Conservation (phyloP, 768 basidiomycete species). For the Rhodocollybia butyracea region DNA sequence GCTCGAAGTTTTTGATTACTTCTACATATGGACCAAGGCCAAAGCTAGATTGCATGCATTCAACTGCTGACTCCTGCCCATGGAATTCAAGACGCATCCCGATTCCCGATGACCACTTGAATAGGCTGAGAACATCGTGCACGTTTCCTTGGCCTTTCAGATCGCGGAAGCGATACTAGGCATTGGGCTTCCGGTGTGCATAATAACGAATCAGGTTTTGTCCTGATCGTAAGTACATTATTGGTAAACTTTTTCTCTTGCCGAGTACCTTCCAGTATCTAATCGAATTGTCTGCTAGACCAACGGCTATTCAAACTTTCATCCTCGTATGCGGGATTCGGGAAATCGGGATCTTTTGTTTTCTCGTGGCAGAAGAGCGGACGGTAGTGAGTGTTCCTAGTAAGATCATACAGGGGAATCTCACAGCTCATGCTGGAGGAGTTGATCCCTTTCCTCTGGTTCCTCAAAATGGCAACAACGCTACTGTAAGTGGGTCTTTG, state of each 20-base stretch:
- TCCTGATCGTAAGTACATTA: constrained; percentile 19
- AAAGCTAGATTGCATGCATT: too few species aligned
- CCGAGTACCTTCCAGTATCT: not conserved
- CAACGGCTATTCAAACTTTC: constrained; percentile 21
- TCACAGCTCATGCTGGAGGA: constrained; percentile 3
- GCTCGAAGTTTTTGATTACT: too few species aligned
- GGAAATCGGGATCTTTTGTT: constrained; percentile 22
- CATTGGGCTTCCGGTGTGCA: constrained; percentile 18
- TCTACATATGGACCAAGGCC: too few species aligned
- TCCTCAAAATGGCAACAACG: constrained; percentile 16
- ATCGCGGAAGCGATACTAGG: constrained; percentile 16
- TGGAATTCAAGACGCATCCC: too few species aligned
- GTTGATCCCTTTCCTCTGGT: constrained; percentile 16
- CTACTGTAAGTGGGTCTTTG: too few species aligned
- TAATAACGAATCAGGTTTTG: constrained; percentile 17
- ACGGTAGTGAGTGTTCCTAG: constrained; percentile 17
- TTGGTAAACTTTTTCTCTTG: constrained; percentile 1
- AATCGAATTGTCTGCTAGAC: constrained; percentile 9
- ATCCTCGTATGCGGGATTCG: constrained; percentile 11
- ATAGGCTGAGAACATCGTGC: too few species aligned
- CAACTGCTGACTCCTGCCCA: too few species aligned
- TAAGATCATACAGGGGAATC: not conserved
- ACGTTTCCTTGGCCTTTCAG: too few species aligned
- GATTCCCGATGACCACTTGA: too few species aligned
- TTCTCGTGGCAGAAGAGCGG: constrained; percentile 22